phyloP scores from a whole-genome alignment of 2,329 filamentous ascomycete species.

The Magnaporthiopsis rhizophila region DNA sequence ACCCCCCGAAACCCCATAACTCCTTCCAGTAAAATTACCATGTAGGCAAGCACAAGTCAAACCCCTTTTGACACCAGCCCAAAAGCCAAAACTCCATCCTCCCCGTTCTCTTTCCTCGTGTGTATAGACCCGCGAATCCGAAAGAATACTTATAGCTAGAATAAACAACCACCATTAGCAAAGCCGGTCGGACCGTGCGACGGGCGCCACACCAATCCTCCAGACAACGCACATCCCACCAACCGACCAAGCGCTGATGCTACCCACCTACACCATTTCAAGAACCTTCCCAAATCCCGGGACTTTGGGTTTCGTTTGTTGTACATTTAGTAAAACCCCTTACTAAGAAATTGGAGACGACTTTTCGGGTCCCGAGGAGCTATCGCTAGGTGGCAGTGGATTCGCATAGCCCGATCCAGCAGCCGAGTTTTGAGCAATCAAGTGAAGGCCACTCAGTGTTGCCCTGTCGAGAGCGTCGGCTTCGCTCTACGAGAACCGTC shows the following conservation, averaged over 20 bases:
- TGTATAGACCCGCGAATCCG: not conserved
- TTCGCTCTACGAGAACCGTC: constrained; percentile 45
- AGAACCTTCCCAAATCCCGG: not conserved
- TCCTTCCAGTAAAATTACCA: not conserved
- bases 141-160: not conserved
- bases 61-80: not conserved
- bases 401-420: not conserved
- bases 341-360: not conserved
- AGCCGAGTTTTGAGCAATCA: not conserved
- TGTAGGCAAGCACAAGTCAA: not conserved
- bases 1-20: not conserved
- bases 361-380: not conserved
- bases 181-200: not conserved
- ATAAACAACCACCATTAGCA: not conserved
- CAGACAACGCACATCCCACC: not conserved
- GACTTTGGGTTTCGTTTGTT: not conserved
- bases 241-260: not conserved
- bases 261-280: not conserved
- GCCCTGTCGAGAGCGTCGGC: not conserved
- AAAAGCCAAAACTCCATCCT: not conserved
- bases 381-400: not conserved
- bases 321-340: not conserved
- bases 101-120: not conserved
- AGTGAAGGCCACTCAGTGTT: not conserved
- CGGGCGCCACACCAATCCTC: not conserved